Base-by-base conservation (phyloP, 2,329 filamentous ascomycete species). In the Exophiala oligosperma region DNA sequence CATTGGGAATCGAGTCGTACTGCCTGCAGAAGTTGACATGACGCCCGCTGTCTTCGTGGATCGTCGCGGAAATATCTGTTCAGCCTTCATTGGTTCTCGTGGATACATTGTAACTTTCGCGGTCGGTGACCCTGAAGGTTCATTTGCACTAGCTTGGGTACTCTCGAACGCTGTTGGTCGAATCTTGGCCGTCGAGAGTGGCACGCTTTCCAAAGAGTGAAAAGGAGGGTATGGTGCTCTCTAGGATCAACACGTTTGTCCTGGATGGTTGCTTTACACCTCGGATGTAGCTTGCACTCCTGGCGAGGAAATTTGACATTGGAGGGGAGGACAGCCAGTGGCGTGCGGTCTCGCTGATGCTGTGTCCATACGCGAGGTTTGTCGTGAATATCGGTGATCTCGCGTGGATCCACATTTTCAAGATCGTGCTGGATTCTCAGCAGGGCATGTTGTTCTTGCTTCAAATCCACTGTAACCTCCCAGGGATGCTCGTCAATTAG, bases 381-480 rank as follows among this genome's bases (percentile, higher is more conserved):
- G 6, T 48, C 2, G 46, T 28, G 23, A 48, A 48, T 48, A 28
- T 48, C 24, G 12, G 14, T 48, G 26, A 48, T 48, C 23, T 28
- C 46, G 46, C 24, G 46, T 48, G 26, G 46, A 48, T 48, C 46
- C n/a, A 48, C 23, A 48, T 48, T 48, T 48, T 48, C 46, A n/a
- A n/a, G 14, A 48, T 48, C 46, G 46, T 17, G 46, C 12, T 17
- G 24, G 46, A 28, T 14, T 29, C 46, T 48, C 26, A 24, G 12
- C 26, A 48, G 46, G 32, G 46, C 8, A 32, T 14, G 23, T 24
- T 32, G 12, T 48, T 48, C 26, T 48, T 29, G 26, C 24, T 28
- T 48, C n/a, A 29, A 32, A 28, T 24, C 46, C 5, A 14, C 26
- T 21, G n/a, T 48, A 29, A 32, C 46, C 23, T 48, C 46, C 26